Conservation (phyloP, 805 yeast species). For the Ascoidea tarda region DNA sequence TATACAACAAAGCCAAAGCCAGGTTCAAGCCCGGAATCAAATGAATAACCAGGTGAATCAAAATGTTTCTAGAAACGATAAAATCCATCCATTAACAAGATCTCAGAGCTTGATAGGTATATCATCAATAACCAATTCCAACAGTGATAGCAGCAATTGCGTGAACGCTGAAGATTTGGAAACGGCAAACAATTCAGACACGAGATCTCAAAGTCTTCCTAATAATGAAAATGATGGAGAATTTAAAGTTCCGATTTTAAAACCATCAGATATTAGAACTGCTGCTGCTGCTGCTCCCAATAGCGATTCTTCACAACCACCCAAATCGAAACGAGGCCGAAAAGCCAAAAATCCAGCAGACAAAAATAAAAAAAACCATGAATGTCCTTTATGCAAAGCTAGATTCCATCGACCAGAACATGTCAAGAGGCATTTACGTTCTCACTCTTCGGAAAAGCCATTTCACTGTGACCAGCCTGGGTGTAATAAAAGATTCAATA, state of each 20-base stretch:
- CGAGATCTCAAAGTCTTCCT: conserved; percentile 3
- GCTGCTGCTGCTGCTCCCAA: background rate
- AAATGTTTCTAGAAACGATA: background rate
- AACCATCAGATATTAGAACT: conserved; percentile 1
- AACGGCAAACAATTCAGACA: conserved; percentile 4
- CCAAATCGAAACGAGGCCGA: background rate
- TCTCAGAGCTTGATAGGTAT: background rate
- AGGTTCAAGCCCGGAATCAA: background rate
- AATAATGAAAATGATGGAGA: background rate
- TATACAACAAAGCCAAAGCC: background rate
- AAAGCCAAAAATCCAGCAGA: conserved; percentile 10
- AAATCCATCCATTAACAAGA: background rate
- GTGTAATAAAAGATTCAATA: conserved; percentile 52
- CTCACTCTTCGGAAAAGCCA: conserved; percentile 75
- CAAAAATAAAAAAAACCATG: conserved; percentile 39
- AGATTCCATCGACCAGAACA: conserved; percentile 61
- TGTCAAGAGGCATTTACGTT: conserved; percentile 52
- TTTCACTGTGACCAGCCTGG: conserved; percentile 39
- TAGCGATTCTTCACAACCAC: background rate
- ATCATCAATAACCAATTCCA: background rate
- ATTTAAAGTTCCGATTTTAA: conserved; percentile 5
- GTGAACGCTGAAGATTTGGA: background rate
- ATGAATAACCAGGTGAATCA: background rate
- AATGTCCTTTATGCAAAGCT: conserved; percentile 50
- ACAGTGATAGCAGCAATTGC: background rate